Percentiles rank a stretch among this genome's conserved stretches.
Evolutionary conservation across 768 basidiomycete genomes (phyloP).

Genomic region (Mycena leptocephala): DNA sequence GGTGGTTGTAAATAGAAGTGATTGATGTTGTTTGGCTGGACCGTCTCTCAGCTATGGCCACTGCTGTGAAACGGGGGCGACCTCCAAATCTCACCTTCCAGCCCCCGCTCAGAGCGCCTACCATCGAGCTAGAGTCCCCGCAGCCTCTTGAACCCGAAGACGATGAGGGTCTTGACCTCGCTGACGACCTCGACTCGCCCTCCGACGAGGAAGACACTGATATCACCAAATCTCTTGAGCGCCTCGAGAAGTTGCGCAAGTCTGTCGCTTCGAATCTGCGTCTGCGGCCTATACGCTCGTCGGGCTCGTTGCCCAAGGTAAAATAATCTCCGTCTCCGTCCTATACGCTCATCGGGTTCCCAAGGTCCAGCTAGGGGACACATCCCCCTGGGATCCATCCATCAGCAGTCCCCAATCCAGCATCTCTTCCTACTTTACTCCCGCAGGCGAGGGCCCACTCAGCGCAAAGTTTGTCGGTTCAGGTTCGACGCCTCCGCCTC

Average conservation of each 20-base stretch:
- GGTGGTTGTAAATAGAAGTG: no score
- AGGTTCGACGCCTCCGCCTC: constrained; percentile 38
- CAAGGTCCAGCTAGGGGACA: constrained; percentile 56
- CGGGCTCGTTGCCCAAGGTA: constrained; percentile 69
- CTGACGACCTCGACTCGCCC: constrained; percentile 49
- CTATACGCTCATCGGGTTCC: constrained; percentile 75
- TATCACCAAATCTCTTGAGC: constrained; percentile 76
- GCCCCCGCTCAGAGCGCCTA: constrained; percentile 42
- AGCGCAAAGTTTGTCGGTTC: constrained; percentile 47
- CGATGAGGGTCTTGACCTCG: constrained; percentile 51
- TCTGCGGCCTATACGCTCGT: constrained; percentile 77
- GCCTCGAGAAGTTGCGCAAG: constrained; percentile 78
- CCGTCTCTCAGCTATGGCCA: constrained; percentile 19
- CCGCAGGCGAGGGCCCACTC: constrained; percentile 39
- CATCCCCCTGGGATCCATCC: constrained; percentile 34
- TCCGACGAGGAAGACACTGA: constrained; percentile 68
- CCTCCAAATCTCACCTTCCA: constrained; percentile 70
- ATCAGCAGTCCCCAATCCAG: constrained; percentile 36
- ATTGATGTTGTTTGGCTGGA: not conserved
- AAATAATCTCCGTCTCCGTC: no score
- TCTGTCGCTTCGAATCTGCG: constrained; percentile 85
- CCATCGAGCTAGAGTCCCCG: constrained; percentile 56
- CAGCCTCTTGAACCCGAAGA: constrained; percentile 56
- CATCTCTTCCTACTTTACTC: constrained; percentile 34
- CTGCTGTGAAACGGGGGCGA: constrained; percentile 57